These are phyloP conservation scores for Zarea fungicola DNA, from an alignment of 2,329 filamentous ascomycete species.

Conservation along the genomic window DNA sequence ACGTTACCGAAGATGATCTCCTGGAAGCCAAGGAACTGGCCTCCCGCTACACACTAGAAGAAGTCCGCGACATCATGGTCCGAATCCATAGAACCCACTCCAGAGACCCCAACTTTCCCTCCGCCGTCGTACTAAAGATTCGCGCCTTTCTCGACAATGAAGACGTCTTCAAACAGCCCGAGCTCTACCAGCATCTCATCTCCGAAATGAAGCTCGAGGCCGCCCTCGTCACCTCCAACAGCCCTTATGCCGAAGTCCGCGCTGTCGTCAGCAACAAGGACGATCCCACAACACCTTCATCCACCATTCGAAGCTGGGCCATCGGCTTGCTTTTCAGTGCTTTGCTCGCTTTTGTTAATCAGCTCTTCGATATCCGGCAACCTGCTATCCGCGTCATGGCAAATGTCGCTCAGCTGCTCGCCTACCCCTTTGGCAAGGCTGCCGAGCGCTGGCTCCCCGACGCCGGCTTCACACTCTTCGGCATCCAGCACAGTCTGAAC, in stretches of 20 bases:
- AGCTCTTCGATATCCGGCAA: slow-evolving; percentile 53
- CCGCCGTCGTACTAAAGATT: slow-evolving; percentile 35
- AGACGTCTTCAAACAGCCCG: slow-evolving; percentile 33
- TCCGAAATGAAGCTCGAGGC: slow-evolving; percentile 52
- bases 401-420: slow-evolving; percentile 52
- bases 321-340: slow-evolving; percentile 48
- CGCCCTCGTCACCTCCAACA: slow-evolving; percentile 49
- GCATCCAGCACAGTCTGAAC: slow-evolving; percentile 45
- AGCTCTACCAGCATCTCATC: slow-evolving; percentile 43
- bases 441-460: slow-evolving; percentile 48
- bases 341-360: slow-evolving; percentile 47
- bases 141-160: slow-evolving; percentile 39
- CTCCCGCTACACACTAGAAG: slow-evolving; percentile 36
- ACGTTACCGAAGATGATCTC: slow-evolving; percentile 42
- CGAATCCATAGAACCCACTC: slow-evolving; percentile 36
- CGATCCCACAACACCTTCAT: slow-evolving; percentile 42
- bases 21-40: slow-evolving; percentile 41
- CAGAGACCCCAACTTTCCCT: slow-evolving; percentile 39
- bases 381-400: slow-evolving; percentile 49
- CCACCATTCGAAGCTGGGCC: slow-evolving; percentile 50
- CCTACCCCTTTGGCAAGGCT: slow-evolving; percentile 49
- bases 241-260: slow-evolving; percentile 53
- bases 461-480: slow-evolving; percentile 41
- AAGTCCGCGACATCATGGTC: slow-evolving; percentile 38
- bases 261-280: slow-evolving; percentile 54